Conservation (phyloP, 345 rosid species). For the Lepidium didymum region DNA sequence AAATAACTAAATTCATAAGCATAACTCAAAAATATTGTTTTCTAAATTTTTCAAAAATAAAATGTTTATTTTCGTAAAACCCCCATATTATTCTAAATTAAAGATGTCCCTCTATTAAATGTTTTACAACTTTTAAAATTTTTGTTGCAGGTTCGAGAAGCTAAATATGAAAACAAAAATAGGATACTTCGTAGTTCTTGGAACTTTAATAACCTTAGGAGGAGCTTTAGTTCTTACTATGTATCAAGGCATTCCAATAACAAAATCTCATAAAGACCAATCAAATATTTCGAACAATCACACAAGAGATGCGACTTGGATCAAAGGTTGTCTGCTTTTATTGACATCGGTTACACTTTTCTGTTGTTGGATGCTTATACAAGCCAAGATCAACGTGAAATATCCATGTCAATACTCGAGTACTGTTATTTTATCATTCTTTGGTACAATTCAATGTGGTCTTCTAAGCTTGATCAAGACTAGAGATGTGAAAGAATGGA, state of each 20-base stretch:
- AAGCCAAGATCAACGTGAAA: constrained; percentile 39
- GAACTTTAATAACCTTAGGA: constrained; percentile 40
- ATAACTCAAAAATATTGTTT: too few species aligned
- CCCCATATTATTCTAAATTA: too few species aligned
- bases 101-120: too few species aligned
- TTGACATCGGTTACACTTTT: constrained; percentile 27
- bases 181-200: constrained; percentile 36
- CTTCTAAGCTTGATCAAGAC: constrained; percentile 31
- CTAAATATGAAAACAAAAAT: constrained; percentile 32
- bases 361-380: constrained; percentile 51
- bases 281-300: constrained; percentile 2
- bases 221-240: constrained; percentile 48
- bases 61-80: too few species aligned
- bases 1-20: too few species aligned
- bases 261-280: neutral
- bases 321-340: constrained; percentile 38
- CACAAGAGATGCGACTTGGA: constrained; percentile 34
- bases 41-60: too few species aligned
- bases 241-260: constrained; percentile 40
- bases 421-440: constrained; percentile 48
- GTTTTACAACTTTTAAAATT: too few species aligned
- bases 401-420: constrained; percentile 58
- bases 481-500: constrained; percentile 35
- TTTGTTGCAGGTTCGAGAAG: constrained; percentile 37
- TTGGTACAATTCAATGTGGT: constrained; percentile 51